Evolutionary conservation across 805 yeast genomes (phyloP).

Genomic region (Maudiozyma barnettii): DNA sequence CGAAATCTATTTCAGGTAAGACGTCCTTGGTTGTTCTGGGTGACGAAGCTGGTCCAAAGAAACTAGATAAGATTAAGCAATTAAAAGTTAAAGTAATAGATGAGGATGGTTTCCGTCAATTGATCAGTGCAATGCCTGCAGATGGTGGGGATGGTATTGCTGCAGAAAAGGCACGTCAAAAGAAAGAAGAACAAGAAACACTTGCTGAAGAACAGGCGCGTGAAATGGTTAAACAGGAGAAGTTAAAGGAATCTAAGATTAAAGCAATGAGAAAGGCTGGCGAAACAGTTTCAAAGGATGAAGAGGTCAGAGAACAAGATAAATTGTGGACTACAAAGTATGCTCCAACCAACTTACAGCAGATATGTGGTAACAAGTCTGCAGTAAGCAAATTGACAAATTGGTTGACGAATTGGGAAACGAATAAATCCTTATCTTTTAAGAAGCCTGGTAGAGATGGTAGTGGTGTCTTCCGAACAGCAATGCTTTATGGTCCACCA

Average conservation of each 20-base stretch:
- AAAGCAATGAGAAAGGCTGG: constrained; percentile 23
- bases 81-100: constrained; percentile 70
- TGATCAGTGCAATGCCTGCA: constrained; percentile 73
- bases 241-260: constrained; percentile 24
- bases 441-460: constrained; percentile 53
- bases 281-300: constrained; percentile 12
- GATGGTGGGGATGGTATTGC: constrained; percentile 82
- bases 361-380: constrained; percentile 86
- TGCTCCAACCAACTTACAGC: constrained; percentile 69
- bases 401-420: constrained; percentile 78
- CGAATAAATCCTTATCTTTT: constrained; percentile 45
- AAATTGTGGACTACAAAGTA: constrained; percentile 89
- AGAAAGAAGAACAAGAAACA: constrained; percentile 59
- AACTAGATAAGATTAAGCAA: constrained; percentile 68
- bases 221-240: constrained; percentile 38
- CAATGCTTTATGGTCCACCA: constrained; percentile 78
- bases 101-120: constrained; percentile 74
- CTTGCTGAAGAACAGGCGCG: constrained; percentile 44
- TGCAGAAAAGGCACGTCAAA: constrained; percentile 64
- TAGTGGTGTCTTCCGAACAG: constrained; percentile 66
- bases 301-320: constrained; percentile 33
- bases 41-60: constrained; percentile 94
- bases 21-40: constrained; percentile 89
- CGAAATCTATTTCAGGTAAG: constrained; percentile 73
- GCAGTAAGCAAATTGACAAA: constrained; percentile 51